Percentiles rank a stretch among this genome's conserved stretches.
Conservation (phyloP, 2,329 filamentous ascomycete genomes). For the Colletotrichum lini region DNA sequence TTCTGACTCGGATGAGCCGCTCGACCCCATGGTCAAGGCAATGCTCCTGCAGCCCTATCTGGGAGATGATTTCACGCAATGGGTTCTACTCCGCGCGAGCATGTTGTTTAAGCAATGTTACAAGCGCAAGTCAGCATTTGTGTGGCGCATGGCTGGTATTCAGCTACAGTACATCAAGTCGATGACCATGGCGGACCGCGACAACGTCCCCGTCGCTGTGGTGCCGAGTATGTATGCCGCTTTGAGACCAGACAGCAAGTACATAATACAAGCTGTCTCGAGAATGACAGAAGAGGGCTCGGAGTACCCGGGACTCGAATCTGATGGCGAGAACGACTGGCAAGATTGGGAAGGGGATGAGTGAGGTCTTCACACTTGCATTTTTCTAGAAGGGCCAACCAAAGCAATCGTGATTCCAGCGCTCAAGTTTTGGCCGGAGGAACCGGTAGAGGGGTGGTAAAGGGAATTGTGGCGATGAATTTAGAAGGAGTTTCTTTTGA, state of each 20-base stretch:
- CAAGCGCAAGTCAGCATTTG: slow-evolving; percentile 48
- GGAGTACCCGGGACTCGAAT: slow-evolving; percentile 26
- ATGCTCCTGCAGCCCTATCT: slow-evolving; percentile 47
- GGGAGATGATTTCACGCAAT: slow-evolving; percentile 50
- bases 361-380: background rate
- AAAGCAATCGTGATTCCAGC: background rate
- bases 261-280: slow-evolving; percentile 44
- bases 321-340: slow-evolving; percentile 23
- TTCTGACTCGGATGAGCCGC: background rate
- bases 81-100: slow-evolving; percentile 67
- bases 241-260: slow-evolving; percentile 54
- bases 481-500: background rate
- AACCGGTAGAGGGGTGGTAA: no score
- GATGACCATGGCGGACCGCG: slow-evolving; percentile 43
- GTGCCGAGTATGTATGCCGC: slow-evolving; percentile 54
- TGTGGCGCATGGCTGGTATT: slow-evolving; percentile 64
- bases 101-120: slow-evolving; percentile 60
- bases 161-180: slow-evolving; percentile 66
- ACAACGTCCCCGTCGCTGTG: slow-evolving; percentile 49
- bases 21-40: slow-evolving; percentile 44
- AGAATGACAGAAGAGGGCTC: slow-evolving; percentile 35
- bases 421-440: background rate
- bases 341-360: slow-evolving; percentile 6
- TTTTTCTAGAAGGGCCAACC: background rate
- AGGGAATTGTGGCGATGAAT: background rate